Base-by-base conservation (phyloP, 768 basidiomycete genomes). In the Lactarius sanguifluus region DNA sequence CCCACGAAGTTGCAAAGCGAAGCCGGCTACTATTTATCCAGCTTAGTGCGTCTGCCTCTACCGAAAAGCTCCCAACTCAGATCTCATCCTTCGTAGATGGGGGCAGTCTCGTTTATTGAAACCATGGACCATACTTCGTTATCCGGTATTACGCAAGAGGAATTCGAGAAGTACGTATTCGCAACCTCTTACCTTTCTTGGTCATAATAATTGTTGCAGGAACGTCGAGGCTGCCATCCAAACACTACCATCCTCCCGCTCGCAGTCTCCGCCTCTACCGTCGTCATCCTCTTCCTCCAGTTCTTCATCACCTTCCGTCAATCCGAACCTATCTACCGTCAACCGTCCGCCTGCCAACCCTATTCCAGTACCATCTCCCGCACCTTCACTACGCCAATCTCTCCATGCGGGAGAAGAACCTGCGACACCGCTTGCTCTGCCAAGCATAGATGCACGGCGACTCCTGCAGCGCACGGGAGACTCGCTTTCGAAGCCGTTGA, bases 51-150 rank as follows among this genome's bases (percentile, higher is more conserved):
- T 76, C 38, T 34, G 41, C 23, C 57, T 57, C 32, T n/a, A 12
- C 40, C 45, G 7, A 38, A 34, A 43, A 12, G 43, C 5, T 13
- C 2, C 16, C 9, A 6, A n/a, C 9, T 5, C 18, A 1, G 23
- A 36, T 38, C 32, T 72, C 16, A 70, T 32, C 16, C 28, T 38
- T 43, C 15, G 32, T 67, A 98, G 94, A 96, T 91, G 86, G 97
- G 94, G 4, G 94, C 97, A 2, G 92, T 98, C 41, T 92, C 93
- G 1, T 99, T 98, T 75, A 95, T 99, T 68, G 97, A 99, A 77
- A 92, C 94, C 0, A 95, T 99, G 93, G 97, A 98, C 75, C 92
- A 96, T 65, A 90, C 94, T 0, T 91, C 92, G 9, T 79, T 99
- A 52, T 96, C 94, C n/a, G 89, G 92, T 71, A 98, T 98, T 68